These are phyloP conservation scores for Alternaria sp. DNA, from an alignment of 2,329 filamentous ascomycete species.

Conservation along the genomic window DNA sequence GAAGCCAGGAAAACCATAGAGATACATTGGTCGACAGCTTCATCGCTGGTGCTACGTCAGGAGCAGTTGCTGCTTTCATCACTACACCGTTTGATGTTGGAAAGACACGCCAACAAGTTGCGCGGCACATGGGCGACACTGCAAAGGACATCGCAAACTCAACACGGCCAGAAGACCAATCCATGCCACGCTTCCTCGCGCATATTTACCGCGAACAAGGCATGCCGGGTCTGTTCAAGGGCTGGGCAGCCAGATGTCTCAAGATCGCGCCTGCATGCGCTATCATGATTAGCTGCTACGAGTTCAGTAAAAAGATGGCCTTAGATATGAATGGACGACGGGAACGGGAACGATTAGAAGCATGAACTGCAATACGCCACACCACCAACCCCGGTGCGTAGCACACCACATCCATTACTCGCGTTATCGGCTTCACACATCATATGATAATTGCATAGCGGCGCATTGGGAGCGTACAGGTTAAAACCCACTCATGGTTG, in stretches of 20 bases:
- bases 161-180: slow-evolving; percentile 72
- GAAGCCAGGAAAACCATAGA: slow-evolving; percentile 74
- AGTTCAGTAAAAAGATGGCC: slow-evolving; percentile 91
- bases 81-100: slow-evolving; percentile 98
- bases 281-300: slow-evolving; percentile 99
- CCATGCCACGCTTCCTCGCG: slow-evolving; percentile 84
- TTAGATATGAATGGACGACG: slow-evolving; percentile 73
- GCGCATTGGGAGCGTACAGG: slow-evolving; percentile 11
- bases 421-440: slow-evolving; percentile 3
- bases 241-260: slow-evolving; percentile 89
- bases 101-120: slow-evolving; percentile 92
- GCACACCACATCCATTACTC: background rate
- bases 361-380: slow-evolving; percentile 8
- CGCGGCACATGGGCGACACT: slow-evolving; percentile 64
- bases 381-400: background rate
- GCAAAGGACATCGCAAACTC: slow-evolving; percentile 52
- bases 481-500: slow-evolving; percentile 11
- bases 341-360: slow-evolving; percentile 30
- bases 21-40: slow-evolving; percentile 91
- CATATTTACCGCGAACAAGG: slow-evolving; percentile 93
- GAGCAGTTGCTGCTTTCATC: slow-evolving; percentile 83
- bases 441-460: slow-evolving; percentile 16
- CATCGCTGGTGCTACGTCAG: slow-evolving; percentile 82
- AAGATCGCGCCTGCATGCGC: slow-evolving; percentile 97
- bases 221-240: slow-evolving; percentile 80